Percentiles rank a stretch among this genome's conserved stretches.
Conservation (phyloP, 2,329 filamentous ascomycete genomes). For the Cladosporium halotolerans region DNA sequence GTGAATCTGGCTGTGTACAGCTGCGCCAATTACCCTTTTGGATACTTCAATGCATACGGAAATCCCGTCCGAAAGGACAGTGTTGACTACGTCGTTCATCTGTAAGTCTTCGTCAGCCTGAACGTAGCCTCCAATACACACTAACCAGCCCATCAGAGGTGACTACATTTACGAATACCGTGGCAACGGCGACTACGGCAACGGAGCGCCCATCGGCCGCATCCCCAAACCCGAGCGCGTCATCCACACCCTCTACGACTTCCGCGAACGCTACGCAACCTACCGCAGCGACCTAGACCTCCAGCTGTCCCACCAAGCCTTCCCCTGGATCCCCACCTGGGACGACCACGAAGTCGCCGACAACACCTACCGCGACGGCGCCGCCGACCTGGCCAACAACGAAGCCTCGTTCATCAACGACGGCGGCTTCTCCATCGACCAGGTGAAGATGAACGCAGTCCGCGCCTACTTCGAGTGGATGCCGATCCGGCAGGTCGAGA, state of each 20-base stretch:
- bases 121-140: conserved; percentile 20
- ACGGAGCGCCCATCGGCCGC: conserved; percentile 15
- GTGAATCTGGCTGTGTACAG: conserved; percentile 24
- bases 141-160: too few species aligned
- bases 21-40: conserved; percentile 24
- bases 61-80: conserved; percentile 28
- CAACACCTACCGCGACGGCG: conserved; percentile 38
- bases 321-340: conserved; percentile 39
- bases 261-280: conserved; percentile 35
- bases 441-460: conserved; percentile 43
- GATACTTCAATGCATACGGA: conserved; percentile 26
- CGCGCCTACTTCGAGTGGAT: conserved; percentile 41
- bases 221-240: conserved; percentile 30
- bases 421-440: conserved; percentile 37
- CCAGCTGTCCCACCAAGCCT: conserved; percentile 33
- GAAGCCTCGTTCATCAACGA: conserved; percentile 36
- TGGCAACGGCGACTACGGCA: conserved; percentile 27
- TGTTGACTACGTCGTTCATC: conserved; percentile 35
- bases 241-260: conserved; percentile 39
- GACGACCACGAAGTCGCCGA: conserved; percentile 33
- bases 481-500: conserved; percentile 38
- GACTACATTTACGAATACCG: conserved; percentile 40
- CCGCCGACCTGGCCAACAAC: conserved; percentile 37
- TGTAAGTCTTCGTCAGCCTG: neutral
- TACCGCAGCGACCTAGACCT: conserved; percentile 38